These are phyloP conservation scores for Cystoisospora suis DNA, from an alignment of 169 alveolate genomes.

Conservation along the genomic window DNA sequence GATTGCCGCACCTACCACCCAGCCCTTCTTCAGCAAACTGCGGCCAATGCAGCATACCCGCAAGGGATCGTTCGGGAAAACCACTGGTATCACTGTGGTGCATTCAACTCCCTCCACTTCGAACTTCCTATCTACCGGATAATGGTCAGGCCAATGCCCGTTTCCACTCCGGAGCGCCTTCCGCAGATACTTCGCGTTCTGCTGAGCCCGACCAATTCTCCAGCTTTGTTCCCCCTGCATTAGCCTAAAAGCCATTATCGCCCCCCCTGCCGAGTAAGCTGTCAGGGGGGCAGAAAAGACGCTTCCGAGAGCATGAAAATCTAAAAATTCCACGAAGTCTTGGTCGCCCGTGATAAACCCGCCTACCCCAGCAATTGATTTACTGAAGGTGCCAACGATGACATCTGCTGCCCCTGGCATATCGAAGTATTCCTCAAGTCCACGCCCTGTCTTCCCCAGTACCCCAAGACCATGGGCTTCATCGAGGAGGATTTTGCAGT, in stretches of 20 bases:
- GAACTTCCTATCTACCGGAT: slow-evolving; percentile 72
- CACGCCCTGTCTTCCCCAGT: slow-evolving; percentile 87
- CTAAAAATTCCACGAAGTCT: slow-evolving; percentile 77
- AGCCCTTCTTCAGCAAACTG: slow-evolving; percentile 64
- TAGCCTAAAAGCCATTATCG: slow-evolving; percentile 74
- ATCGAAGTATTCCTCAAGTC: slow-evolving; percentile 79
- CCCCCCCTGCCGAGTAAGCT: slow-evolving; percentile 82
- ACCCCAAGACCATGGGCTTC: slow-evolving; percentile 90
- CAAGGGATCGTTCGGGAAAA: slow-evolving; percentile 77
- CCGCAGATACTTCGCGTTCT: slow-evolving; percentile 72
- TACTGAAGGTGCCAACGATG: slow-evolving; percentile 80
- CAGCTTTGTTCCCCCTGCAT: slow-evolving; percentile 74
- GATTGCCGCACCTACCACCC: slow-evolving; percentile 76
- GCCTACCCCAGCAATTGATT: slow-evolving; percentile 79
- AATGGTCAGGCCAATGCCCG: slow-evolving; percentile 78
- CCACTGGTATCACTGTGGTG: slow-evolving; percentile 79
- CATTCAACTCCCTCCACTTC: slow-evolving; percentile 75
- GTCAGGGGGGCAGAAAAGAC: slow-evolving; percentile 82
- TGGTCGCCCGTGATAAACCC: slow-evolving; percentile 78
- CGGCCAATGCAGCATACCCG: slow-evolving; percentile 71
- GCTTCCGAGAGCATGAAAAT: slow-evolving; percentile 78
- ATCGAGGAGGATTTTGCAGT: slow-evolving; percentile 77
- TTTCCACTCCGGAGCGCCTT: slow-evolving; percentile 70
- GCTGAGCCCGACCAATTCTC: slow-evolving; percentile 71
- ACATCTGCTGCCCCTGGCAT: slow-evolving; percentile 76